A percentile compares a stretch with the other conserved stretches of the same genome.
phyloP scores from a whole-genome alignment of 768 basidiomycete species.

The Daedalea quercina region DNA sequence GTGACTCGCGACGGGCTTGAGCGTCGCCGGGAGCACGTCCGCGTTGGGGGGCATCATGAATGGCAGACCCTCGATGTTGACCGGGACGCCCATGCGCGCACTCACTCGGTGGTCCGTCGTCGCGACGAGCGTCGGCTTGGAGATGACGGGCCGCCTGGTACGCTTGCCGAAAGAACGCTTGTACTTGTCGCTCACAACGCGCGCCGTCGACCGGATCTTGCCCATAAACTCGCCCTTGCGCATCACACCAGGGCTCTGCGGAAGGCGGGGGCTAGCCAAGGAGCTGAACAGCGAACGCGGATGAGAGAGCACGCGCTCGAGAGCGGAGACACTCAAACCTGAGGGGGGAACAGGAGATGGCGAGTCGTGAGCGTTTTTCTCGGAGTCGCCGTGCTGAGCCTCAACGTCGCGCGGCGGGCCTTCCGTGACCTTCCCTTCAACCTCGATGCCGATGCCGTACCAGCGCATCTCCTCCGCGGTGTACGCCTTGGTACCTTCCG shows the following conservation, averaged over 20 bases:
- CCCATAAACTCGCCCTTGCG: conserved; percentile 65
- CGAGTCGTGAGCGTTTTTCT: conserved; percentile 1
- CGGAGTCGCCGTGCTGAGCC: background rate
- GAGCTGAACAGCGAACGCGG: conserved; percentile 10
- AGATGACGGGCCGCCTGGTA: conserved; percentile 41
- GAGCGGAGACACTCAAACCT: conserved; percentile 36
- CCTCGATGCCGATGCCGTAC: conserved; percentile 48
- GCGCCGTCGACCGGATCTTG: conserved; percentile 55
- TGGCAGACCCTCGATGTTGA: conserved; percentile 12
- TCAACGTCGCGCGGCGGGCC: background rate
- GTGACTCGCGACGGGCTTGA: conserved; percentile 7
- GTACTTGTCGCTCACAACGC: conserved; percentile 63
- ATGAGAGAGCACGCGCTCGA: conserved; percentile 35
- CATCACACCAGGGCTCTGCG: conserved; percentile 49
- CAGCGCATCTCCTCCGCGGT: conserved; percentile 61
- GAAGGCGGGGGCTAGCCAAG: conserved; percentile 20
- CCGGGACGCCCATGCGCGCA: conserved; percentile 1
- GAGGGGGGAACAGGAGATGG: conserved; percentile 20
- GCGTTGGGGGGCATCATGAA: conserved; percentile 7
- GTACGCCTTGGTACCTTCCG: conserved; percentile 52
- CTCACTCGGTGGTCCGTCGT: conserved; percentile 10
- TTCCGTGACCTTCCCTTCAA: conserved; percentile 7
- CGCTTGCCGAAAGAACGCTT: conserved; percentile 29
- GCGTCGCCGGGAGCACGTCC: conserved; percentile 2
- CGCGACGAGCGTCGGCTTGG: conserved; percentile 46